A percentile compares a stretch with the other conserved stretches of the same genome.
These are phyloP conservation scores for Eucalyptus marginata DNA, from an alignment of 345 rosid genomes.

Conservation along the genomic window DNA sequence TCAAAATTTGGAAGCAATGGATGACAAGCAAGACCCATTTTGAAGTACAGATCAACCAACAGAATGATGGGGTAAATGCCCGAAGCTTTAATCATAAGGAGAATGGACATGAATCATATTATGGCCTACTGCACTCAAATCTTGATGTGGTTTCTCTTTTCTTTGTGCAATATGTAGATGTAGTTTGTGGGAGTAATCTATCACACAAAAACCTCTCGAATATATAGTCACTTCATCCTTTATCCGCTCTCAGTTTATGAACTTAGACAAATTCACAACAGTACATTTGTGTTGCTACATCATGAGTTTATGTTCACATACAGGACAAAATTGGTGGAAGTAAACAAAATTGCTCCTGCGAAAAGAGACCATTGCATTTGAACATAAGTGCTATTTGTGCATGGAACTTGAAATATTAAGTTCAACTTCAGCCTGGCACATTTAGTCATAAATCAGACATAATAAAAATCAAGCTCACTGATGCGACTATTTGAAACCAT, in stretches of 20 bases:
- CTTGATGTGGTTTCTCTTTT: background rate
- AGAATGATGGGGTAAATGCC: background rate
- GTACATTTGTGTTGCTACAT: background rate
- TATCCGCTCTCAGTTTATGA: background rate
- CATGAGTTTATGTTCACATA: background rate
- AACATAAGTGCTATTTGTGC: background rate
- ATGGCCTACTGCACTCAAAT: background rate
- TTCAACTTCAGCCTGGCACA: background rate
- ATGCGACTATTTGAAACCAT: background rate
- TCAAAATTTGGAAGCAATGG: background rate
- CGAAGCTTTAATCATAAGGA: background rate
- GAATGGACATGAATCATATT: background rate
- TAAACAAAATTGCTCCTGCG: background rate
- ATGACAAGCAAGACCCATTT: background rate
- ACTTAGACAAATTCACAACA: background rate
- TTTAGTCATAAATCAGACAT: background rate
- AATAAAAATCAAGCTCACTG: background rate
- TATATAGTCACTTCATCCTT: background rate
- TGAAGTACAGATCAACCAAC: background rate
- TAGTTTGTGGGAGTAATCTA: background rate
- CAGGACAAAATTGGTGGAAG: background rate
- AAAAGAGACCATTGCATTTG: background rate
- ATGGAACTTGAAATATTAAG: background rate
- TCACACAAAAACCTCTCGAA: background rate
- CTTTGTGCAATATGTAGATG: background rate